A percentile compares a stretch with the other conserved stretches of the same genome.
These are phyloP conservation scores for Cystofilobasidium macerans DNA, from an alignment of 768 basidiomycete species.

Conservation along the genomic window DNA sequence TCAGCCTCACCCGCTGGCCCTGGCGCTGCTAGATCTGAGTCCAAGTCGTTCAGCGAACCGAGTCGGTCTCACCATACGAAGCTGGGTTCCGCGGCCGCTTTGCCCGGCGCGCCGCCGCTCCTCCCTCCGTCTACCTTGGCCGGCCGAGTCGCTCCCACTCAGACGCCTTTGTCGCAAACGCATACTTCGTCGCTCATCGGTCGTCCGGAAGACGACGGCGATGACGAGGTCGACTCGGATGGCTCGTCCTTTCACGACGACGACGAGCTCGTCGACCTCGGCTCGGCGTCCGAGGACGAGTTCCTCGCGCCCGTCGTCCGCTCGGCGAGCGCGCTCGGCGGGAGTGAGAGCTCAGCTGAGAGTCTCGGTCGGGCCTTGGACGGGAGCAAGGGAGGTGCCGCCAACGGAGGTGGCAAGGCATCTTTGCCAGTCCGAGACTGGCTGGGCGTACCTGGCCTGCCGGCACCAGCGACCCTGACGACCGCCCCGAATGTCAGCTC, in stretches of 20 bases:
- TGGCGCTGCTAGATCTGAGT: too few species aligned
- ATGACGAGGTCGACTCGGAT: background rate
- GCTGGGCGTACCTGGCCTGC: background rate
- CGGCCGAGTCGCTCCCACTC: too few species aligned
- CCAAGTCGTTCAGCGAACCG: too few species aligned
- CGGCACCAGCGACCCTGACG: background rate
- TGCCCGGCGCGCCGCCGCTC: conserved; percentile 7
- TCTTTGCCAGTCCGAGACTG: background rate
- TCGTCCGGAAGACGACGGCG: background rate
- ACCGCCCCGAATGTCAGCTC: background rate
- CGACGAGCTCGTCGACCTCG: background rate
- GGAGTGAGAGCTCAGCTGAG: background rate
- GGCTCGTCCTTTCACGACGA: conserved; percentile 4
- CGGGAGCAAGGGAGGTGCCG: too few species aligned
- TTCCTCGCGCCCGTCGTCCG: background rate
- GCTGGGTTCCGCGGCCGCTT: background rate
- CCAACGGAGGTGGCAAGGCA: background rate
- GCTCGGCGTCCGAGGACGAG: conserved; percentile 1
- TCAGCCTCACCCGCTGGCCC: too few species aligned
- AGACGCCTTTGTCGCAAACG: too few species aligned
- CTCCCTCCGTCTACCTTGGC: background rate
- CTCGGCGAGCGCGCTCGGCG: background rate
- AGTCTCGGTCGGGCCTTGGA: background rate
- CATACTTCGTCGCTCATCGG: background rate
- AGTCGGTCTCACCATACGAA: background rate